Conservation (phyloP, 345 rosid species). For the Acer negundo region DNA sequence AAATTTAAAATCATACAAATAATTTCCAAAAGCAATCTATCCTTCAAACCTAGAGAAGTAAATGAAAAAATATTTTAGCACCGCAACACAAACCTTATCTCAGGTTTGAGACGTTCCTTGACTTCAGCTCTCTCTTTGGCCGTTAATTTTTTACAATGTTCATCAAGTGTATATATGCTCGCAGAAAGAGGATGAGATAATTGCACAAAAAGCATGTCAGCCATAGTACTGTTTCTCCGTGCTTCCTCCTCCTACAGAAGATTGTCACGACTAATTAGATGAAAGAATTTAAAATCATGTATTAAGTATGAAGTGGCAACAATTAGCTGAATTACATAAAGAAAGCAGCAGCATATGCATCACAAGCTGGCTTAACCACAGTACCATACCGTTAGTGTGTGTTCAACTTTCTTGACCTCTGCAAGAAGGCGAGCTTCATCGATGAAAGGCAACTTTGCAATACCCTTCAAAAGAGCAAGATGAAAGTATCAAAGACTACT, state of each 20-base stretch:
- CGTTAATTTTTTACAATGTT: conserved; percentile 51
- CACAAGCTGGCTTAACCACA: background rate
- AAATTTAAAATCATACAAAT: background rate
- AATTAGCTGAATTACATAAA: background rate
- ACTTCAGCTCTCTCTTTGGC: conserved; percentile 44
- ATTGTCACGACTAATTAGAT: background rate
- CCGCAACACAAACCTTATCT: conserved; percentile 64
- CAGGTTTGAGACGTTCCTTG: conserved; percentile 60
- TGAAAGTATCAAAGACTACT: background rate
- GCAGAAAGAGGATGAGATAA: conserved; percentile 78
- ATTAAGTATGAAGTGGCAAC: background rate
- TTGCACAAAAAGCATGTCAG: conserved; percentile 78
- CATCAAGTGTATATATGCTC: conserved; percentile 68
- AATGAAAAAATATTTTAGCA: background rate
- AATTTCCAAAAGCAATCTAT: background rate
- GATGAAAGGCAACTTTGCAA: conserved; percentile 88
- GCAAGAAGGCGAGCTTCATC: conserved; percentile 84
- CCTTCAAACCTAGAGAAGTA: background rate
- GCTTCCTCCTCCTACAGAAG: conserved; percentile 72
- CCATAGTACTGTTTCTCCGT: conserved; percentile 72
- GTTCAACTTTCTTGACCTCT: conserved; percentile 64
- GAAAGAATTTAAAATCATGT: conserved; percentile 8
- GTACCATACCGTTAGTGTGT: conserved; percentile 64
- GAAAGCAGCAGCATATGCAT: conserved; percentile 5
- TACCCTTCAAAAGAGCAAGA: conserved; percentile 51